Conservation (phyloP, 768 basidiomycete genomes). For the Kondoa subrosea region DNA sequence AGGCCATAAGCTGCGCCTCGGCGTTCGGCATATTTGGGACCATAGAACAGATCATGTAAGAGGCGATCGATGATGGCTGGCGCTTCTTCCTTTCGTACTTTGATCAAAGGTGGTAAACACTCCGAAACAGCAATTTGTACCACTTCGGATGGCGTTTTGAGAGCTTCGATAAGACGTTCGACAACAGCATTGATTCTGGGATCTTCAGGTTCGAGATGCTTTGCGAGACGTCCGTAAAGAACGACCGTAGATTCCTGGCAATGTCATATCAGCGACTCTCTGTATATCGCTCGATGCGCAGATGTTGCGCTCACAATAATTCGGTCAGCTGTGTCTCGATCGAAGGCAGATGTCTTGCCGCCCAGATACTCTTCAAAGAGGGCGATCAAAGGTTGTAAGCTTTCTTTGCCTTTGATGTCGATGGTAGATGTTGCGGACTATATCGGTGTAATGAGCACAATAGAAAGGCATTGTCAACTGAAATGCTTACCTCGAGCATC, state of each 20-base stretch:
- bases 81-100: conserved; percentile 45
- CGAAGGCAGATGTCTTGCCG: conserved; percentile 37
- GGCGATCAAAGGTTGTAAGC: conserved; percentile 55
- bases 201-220: conserved; percentile 65
- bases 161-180: conserved; percentile 64
- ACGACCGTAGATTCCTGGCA: conserved; percentile 71
- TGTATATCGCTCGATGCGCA: background rate
- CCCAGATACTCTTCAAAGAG: conserved; percentile 64
- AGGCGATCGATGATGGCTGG: conserved; percentile 59
- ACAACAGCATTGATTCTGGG: conserved; percentile 62
- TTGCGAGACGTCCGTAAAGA: conserved; percentile 76
- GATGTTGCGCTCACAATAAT: background rate
- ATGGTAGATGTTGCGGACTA: conserved; percentile 62
- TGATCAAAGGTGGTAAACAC: conserved; percentile 73
- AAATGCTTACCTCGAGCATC: conserved; percentile 45
- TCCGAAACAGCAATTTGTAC: conserved; percentile 94
- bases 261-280: background rate
- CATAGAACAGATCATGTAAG: conserved; percentile 56
- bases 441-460: background rate
- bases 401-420: conserved; percentile 59
- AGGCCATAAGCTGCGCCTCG: conserved; percentile 95
- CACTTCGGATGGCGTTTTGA: conserved; percentile 86
- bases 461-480: background rate
- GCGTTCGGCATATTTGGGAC: conserved; percentile 74
- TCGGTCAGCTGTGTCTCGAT: background rate